These are phyloP conservation scores for Phyllosticta paracitricarpa DNA, from an alignment of 2,329 filamentous ascomycete species.

Conservation along the genomic window DNA sequence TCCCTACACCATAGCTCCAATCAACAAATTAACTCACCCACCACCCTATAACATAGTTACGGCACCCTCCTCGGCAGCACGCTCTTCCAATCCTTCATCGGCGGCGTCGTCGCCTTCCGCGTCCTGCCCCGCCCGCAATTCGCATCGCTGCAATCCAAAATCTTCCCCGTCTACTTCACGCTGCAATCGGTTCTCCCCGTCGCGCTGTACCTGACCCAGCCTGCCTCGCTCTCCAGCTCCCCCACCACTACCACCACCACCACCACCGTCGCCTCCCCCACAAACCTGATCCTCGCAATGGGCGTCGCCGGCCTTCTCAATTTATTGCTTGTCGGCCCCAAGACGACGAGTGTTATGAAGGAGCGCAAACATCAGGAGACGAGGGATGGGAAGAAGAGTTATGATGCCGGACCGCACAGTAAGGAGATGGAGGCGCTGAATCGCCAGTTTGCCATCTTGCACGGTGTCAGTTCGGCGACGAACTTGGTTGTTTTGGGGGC, in stretches of 20 bases:
- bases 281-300: slow-evolving; percentile 47
- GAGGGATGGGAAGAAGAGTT: slow-evolving; percentile 79
- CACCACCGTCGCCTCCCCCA: slow-evolving; percentile 5
- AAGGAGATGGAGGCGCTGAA: slow-evolving; percentile 61
- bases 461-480: slow-evolving; percentile 70
- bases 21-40: slow-evolving; percentile 12
- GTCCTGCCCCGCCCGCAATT: slow-evolving; percentile 72
- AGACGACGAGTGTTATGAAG: slow-evolving; percentile 64
- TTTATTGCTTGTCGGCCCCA: slow-evolving; percentile 59
- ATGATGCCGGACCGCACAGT: slow-evolving; percentile 69
- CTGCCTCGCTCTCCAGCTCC: slow-evolving; percentile 34
- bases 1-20: neutral
- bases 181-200: slow-evolving; percentile 69
- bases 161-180: slow-evolving; percentile 83
- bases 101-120: slow-evolving; percentile 64
- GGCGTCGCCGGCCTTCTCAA: slow-evolving; percentile 65
- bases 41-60: slow-evolving; percentile 47
- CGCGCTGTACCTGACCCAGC: slow-evolving; percentile 69
- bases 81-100: slow-evolving; percentile 77
- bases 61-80: slow-evolving; percentile 79
- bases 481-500: slow-evolving; percentile 64
- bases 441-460: slow-evolving; percentile 57
- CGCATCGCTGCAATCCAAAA: slow-evolving; percentile 63
- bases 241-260: slow-evolving; percentile 15
- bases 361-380: slow-evolving; percentile 71